Evolutionary conservation across 371 early-diverging fungal genomes (phyloP), one percentile per base, ranked within the genome.

Genomic region (Circinella minor): DNA sequence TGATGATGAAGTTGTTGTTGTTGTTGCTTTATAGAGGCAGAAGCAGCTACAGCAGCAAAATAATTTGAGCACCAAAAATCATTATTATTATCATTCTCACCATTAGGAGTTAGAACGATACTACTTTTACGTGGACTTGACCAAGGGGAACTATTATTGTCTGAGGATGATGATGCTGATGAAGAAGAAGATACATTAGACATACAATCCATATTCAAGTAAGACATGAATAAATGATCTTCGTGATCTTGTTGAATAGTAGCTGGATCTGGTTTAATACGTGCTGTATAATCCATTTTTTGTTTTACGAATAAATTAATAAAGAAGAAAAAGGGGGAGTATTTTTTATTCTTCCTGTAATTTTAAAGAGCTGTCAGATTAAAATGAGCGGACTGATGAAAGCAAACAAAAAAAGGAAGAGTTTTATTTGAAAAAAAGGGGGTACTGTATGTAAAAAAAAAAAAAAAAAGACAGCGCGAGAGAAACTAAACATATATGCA

Each of bases 141-240:
- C 54, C 54, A 54, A 13, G 54, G 54, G 6, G 57, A 27, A n/a
- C 57, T 57, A 4, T n/a, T 57, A 34, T 18, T 57, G 14, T 57
- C 57, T 13, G 57, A 57, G 5, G 27, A 57, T 4, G 57, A 57
- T 13, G 57, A 57, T 6, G 27, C 18, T 34, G 57, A 57, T 34
- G 57, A 57, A 10, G 57, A 57, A 57, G 51, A 51, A 57, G 51
- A 51, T 5, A 27, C 34, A 27, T 57, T 57, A 27, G 57, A 57
- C 57, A 57, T 57, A 63, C 72, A 81, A 55, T 83, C 83, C 48
- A 76, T 61, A 64, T 80, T 81, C 61, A 83, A 49, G 48, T 81
- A 83, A 37, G 76, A 75, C 77, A 83, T 74, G 63, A 82, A 65
- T 18, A 82, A 9, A 43, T 43, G 63, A 67, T 82, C 82, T 20